Base-by-base conservation (phyloP, 176 grass and related monocot species). In the Carex cristatella region DNA sequence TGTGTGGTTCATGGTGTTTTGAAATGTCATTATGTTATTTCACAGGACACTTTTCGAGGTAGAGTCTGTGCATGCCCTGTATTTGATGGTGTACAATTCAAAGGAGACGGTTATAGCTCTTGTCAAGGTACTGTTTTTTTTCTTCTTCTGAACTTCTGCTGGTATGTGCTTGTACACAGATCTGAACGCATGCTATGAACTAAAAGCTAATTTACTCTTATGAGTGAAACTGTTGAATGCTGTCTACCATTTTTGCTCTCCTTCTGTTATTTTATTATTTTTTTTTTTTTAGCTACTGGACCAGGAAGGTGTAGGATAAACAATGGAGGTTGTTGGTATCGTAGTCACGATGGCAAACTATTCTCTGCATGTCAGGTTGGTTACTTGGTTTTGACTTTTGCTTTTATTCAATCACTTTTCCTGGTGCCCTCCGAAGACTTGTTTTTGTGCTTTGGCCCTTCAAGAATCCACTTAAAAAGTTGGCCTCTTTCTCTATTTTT, bases 241-340 rank as follows among this genome's bases (percentile, higher is more conserved):
- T 40, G 67, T 48, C 58, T 30, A 32, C 62, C 86, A 69, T n/a
- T 58, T 16, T 53, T 84, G 51, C 14, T 15, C 80, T 32, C 28
- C 0, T 84, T 55, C 55, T 86, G 71, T 85, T 10, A 48, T 10
- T 46, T 56, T 79, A 54, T 31, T 76, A 57, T 76, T 46, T 8
- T 46, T 46, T 1, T 90, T 90, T 46, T 70, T 91, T 57, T 88
- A 98, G 95, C 95, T 79, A 88, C 77, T 81, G 95, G 95, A 5
- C 89, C 92, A 73, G 95, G 92, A 92, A 91, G 90, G 86, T 98
- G 95, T 72, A 87, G 86, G 80, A 90, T 98, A 83, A 90, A 93
- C 32, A 94, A 93, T 67, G 93, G 93, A 7, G 91, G 95, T 27
- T 98, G 95, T 85, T 94, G 95, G 95, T 86, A 93, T 44, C 74